Evolutionary conservation across 768 basidiomycete genomes (phyloP).

Genomic region (Cyathus striatus): DNA sequence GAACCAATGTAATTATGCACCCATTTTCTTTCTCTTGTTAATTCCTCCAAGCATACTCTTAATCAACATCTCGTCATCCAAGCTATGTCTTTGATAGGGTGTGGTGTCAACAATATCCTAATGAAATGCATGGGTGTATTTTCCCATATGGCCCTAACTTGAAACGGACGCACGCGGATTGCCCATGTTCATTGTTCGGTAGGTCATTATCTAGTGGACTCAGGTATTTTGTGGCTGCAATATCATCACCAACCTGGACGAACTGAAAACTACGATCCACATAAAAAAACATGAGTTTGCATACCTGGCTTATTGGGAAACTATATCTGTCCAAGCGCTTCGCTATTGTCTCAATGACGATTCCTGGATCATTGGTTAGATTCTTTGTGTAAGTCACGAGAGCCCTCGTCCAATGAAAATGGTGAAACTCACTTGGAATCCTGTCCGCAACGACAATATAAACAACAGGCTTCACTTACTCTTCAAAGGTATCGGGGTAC

Average conservation of each 20-base stretch:
- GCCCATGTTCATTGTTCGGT: constrained; percentile 11
- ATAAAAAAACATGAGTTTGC: background rate
- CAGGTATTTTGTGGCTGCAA: constrained; percentile 34
- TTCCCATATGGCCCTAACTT: too few species aligned
- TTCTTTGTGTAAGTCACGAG: too few species aligned
- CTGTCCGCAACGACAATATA: constrained; percentile 63
- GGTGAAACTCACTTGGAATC: constrained; percentile 39
- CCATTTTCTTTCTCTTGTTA: constrained; percentile 31
- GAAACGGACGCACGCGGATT: background rate
- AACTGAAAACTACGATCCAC: constrained; percentile 63
- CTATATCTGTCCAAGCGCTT: constrained; percentile 45
- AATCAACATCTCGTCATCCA: constrained; percentile 44
- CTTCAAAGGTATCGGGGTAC: constrained; percentile 11
- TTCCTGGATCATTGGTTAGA: constrained; percentile 47
- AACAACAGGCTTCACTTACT: constrained; percentile 49
- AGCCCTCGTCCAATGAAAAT: background rate
- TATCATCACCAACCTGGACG: constrained; percentile 59
- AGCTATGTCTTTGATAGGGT: constrained; percentile 32
- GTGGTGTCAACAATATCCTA: constrained; percentile 74
- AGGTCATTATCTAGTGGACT: constrained; percentile 57
- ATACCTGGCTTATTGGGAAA: constrained; percentile 50
- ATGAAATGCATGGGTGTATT: background rate
- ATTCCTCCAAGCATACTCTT: constrained; percentile 68
- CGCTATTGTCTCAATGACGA: constrained; percentile 41
- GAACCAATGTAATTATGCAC: background rate